A percentile compares a stretch with the other conserved stretches of the same genome.
Evolutionary conservation across 169 alveolate genomes (phyloP).

Genomic region (Cryptosporidium ryanae): DNA sequence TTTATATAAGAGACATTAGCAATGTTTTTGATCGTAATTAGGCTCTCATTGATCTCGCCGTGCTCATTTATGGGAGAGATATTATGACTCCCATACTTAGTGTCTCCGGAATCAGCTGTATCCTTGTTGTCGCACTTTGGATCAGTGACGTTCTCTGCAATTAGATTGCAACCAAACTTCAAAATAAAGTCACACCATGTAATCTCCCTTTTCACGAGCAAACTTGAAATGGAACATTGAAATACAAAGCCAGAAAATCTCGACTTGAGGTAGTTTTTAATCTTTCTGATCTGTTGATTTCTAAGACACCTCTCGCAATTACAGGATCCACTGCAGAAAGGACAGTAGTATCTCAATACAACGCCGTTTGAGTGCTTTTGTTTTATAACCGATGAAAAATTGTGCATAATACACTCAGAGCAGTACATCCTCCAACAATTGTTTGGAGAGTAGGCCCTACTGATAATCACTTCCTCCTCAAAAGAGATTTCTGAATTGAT

Average conservation of each 20-base stretch:
- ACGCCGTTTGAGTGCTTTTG: conserved; percentile 68
- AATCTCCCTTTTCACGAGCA: conserved; percentile 15
- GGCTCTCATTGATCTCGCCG: conserved; percentile 48
- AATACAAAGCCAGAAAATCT: conserved; percentile 33
- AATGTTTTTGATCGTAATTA: conserved; percentile 10
- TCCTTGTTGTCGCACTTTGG: not conserved
- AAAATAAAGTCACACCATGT: conserved; percentile 53
- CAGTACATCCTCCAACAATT: conserved; percentile 75
- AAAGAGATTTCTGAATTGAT: not conserved
- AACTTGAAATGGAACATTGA: conserved; percentile 56
- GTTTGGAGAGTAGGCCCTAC: conserved; percentile 50
- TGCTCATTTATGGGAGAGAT: conserved; percentile 7
- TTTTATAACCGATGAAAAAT: conserved; percentile 59
- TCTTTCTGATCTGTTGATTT: conserved; percentile 58
- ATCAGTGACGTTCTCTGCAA: not conserved
- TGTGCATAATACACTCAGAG: conserved; percentile 68
- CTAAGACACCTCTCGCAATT: conserved; percentile 71
- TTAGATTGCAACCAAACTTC: conserved; percentile 32
- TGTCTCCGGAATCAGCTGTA: not conserved
- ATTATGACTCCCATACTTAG: not conserved
- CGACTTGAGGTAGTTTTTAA: conserved; percentile 54
- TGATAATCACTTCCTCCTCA: conserved; percentile 20
- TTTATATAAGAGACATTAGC: conserved; percentile 48
- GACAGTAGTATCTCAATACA: conserved; percentile 59
- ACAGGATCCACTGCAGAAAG: conserved; percentile 65